Percentiles rank a stretch among this genome's conserved stretches.
phyloP scores from a whole-genome alignment of 2,329 filamentous ascomycete genomes.

The Pestalotiopsis sp. region DNA sequence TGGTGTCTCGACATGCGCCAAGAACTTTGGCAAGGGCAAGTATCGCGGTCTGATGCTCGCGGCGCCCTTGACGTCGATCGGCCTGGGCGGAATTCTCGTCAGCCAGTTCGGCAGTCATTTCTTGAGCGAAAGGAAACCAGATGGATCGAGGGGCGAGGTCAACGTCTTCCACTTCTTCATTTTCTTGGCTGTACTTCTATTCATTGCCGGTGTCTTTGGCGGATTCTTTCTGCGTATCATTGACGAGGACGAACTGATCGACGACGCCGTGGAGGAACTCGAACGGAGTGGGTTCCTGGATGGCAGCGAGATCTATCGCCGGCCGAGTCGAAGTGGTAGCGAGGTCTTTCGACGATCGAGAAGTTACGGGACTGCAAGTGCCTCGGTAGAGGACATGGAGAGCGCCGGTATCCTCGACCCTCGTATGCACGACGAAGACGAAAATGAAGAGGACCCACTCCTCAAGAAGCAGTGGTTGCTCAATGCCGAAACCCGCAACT shows the following conservation, averaged over 20 bases:
- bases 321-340: constrained; percentile 49
- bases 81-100: constrained; percentile 93
- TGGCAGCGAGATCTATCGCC: background rate
- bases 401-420: constrained; percentile 42
- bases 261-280: constrained; percentile 87
- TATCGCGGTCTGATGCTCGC: constrained; percentile 88
- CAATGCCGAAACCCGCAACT: constrained; percentile 85
- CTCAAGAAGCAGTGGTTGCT: constrained; percentile 88
- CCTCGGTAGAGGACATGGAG: constrained; percentile 41
- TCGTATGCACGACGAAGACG: constrained; percentile 35
- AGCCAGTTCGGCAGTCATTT: constrained; percentile 83
- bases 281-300: constrained; percentile 84
- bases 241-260: constrained; percentile 84
- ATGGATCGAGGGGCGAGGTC: constrained; percentile 65
- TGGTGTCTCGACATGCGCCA: constrained; percentile 92
- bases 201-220: constrained; percentile 72
- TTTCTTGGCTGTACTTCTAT: constrained; percentile 75
- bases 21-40: constrained; percentile 92
- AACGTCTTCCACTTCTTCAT: constrained; percentile 86
- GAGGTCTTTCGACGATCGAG: constrained; percentile 65
- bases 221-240: constrained; percentile 75
- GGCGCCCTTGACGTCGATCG: constrained; percentile 88
- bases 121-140: constrained; percentile 68
- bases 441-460: constrained; percentile 46
- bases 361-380: constrained; percentile 65